These are phyloP conservation scores for Penicillium sp. DNA, from an alignment of 2,329 filamentous ascomycete species.

Conservation along the genomic window DNA sequence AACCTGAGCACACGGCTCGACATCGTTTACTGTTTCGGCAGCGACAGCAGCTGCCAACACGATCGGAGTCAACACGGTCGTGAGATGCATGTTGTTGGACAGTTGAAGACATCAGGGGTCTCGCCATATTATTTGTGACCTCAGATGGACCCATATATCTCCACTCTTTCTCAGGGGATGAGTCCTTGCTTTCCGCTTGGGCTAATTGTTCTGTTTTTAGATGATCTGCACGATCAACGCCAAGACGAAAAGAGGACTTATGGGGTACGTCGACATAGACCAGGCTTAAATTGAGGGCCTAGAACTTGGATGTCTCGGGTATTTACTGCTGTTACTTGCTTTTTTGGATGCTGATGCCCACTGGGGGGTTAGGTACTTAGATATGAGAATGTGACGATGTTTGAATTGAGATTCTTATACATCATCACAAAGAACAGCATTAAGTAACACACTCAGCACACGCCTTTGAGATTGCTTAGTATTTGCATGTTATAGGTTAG, in stretches of 20 bases:
- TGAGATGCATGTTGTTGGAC: slow-evolving; percentile 16
- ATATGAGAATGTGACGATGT: background rate
- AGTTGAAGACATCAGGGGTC: slow-evolving; percentile 10
- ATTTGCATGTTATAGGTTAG: background rate
- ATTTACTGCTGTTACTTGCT: background rate
- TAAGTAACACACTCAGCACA: background rate
- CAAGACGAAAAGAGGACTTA: slow-evolving; percentile 13
- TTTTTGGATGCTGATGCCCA: background rate
- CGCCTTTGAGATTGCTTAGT: background rate
- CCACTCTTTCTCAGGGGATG: slow-evolving; percentile 23
- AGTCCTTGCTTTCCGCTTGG: slow-evolving; percentile 20
- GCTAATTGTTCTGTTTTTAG: slow-evolving; percentile 17
- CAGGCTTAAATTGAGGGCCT: slow-evolving; percentile 4
- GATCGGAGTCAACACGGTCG: slow-evolving; percentile 12
- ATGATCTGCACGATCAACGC: slow-evolving; percentile 21
- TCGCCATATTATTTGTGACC: background rate
- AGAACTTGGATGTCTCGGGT: slow-evolving; percentile 5
- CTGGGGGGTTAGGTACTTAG: background rate
- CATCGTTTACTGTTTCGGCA: slow-evolving; percentile 11
- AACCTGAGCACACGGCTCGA: slow-evolving; percentile 24
- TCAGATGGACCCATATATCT: slow-evolving; percentile 3
- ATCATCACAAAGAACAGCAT: background rate
- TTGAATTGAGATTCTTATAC: background rate
- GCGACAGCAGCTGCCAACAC: slow-evolving; percentile 12
- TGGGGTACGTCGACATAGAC: background rate